Evolutionary conservation across 2,329 filamentous ascomycete genomes (phyloP).

Genomic region (Botrytis fragariae): DNA sequence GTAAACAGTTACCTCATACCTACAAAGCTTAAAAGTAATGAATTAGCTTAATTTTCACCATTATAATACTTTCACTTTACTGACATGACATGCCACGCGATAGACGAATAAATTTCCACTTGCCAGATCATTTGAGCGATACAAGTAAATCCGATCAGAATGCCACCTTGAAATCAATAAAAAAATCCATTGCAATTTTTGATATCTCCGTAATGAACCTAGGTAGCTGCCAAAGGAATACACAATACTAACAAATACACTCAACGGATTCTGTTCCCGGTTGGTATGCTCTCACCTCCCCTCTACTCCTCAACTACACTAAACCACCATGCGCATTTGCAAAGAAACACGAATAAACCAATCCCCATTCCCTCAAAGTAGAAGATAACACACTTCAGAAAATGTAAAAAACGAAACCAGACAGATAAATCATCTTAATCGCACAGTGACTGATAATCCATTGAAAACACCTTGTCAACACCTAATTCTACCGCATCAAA

Average conservation of each 20-base stretch:
- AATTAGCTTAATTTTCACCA: neutral
- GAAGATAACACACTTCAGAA: neutral
- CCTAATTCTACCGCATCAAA: neutral
- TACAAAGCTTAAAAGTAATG: neutral
- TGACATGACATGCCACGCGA: neutral
- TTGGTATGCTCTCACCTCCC: neutral
- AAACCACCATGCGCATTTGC: neutral
- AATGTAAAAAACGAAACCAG: neutral
- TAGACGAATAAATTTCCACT: too few relatives aligned
- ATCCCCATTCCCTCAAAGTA: neutral
- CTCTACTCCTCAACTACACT: neutral
- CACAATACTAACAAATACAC: conserved; percentile 5
- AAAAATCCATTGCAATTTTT: neutral
- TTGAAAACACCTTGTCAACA: neutral
- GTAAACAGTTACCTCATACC: neutral
- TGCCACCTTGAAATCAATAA: neutral
- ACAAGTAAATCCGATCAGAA: too few relatives aligned
- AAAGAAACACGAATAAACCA: neutral
- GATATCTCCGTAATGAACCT: neutral
- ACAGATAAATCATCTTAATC: neutral
- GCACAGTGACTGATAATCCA: neutral
- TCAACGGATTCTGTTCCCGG: neutral
- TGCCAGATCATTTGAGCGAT: too few relatives aligned
- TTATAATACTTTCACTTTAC: neutral
- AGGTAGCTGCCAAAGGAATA: neutral